Evolutionary conservation across 2,329 filamentous ascomycete genomes (phyloP).

Genomic region (Geosmithia putterillii): DNA sequence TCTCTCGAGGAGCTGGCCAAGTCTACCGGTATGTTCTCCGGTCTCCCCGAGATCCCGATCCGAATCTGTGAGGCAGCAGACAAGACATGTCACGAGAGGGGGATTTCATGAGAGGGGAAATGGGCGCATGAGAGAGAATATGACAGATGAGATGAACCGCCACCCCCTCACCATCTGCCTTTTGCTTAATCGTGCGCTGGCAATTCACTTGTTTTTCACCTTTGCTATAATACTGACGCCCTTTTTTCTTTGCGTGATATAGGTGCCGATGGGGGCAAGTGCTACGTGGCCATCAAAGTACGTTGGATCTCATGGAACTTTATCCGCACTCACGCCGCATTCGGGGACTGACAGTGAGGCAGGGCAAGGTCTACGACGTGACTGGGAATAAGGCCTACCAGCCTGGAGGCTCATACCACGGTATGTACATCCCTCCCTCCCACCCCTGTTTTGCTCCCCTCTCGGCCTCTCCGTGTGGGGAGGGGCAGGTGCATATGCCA

Average conservation of each 20-base stretch:
- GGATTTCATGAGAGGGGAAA: no score
- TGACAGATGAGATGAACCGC: no score
- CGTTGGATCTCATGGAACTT: not conserved
- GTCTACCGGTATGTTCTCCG: conserved; percentile 58
- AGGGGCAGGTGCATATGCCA: no score
- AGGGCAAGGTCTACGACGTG: conserved; percentile 93
- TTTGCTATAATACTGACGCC: not conserved
- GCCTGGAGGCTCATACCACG: conserved; percentile 70
- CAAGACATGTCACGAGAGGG: not conserved
- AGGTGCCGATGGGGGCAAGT: conserved; percentile 54
- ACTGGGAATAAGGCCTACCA: conserved; percentile 80
- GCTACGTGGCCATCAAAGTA: conserved; percentile 61
- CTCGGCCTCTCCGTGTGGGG: no score
- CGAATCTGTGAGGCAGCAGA: not conserved
- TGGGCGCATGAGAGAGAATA: no score
- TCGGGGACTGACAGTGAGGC: not conserved
- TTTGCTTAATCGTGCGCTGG: no score
- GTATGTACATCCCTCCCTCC: conserved; percentile 34
- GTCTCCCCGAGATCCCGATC: not conserved
- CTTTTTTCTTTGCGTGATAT: not conserved
- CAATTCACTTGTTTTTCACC: not conserved
- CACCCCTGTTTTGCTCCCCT: not conserved
- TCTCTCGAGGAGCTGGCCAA: conserved; percentile 66
- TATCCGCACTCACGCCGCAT: not conserved
- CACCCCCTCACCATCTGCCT: no score